Percentiles rank a stretch among this genome's conserved stretches.
Evolutionary conservation across 768 basidiomycete species (phyloP).

Genomic region (Xerocomellus intermedius): DNA sequence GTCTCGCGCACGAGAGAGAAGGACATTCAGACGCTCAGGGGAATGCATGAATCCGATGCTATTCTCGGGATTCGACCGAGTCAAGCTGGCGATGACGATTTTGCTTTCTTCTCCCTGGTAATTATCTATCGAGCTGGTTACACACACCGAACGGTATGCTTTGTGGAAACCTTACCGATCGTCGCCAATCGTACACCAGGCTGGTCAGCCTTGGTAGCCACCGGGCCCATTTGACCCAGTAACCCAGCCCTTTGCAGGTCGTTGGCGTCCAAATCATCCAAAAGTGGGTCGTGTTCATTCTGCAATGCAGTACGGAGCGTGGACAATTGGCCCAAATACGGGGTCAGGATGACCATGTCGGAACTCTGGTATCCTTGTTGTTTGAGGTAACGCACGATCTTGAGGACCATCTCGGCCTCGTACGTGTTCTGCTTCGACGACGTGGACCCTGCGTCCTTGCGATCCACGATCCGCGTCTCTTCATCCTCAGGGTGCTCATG

Average conservation of each 20-base stretch:
- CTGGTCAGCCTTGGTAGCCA: constrained; percentile 39
- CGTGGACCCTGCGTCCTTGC: constrained; percentile 44
- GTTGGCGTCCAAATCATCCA: constrained; percentile 61
- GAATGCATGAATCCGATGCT: constrained; percentile 74
- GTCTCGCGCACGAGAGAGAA: constrained; percentile 67
- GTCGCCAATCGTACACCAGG: constrained; percentile 55
- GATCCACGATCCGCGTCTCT: constrained; percentile 39
- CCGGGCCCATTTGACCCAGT: constrained; percentile 35
- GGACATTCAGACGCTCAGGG: constrained; percentile 70
- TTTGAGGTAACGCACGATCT: constrained; percentile 61
- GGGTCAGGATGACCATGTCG: constrained; percentile 63
- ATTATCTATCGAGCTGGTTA: constrained; percentile 47
- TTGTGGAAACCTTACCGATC: constrained; percentile 46
- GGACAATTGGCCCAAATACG: constrained; percentile 65
- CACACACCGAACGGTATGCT: background rate
- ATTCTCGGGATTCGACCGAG: constrained; percentile 52
- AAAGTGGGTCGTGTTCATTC: constrained; percentile 51
- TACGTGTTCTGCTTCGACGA: constrained; percentile 62
- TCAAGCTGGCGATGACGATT: constrained; percentile 61
- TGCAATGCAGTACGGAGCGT: constrained; percentile 46
- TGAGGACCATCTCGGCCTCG: constrained; percentile 64
- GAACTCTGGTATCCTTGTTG: constrained; percentile 68
- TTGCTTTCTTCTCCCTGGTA: constrained; percentile 77
- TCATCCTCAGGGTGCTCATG: constrained; percentile 60
- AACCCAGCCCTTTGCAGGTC: constrained; percentile 62